Base-by-base conservation (phyloP, 495 filamentous ascomycete genomes). In the Parathielavia appendiculata region DNA sequence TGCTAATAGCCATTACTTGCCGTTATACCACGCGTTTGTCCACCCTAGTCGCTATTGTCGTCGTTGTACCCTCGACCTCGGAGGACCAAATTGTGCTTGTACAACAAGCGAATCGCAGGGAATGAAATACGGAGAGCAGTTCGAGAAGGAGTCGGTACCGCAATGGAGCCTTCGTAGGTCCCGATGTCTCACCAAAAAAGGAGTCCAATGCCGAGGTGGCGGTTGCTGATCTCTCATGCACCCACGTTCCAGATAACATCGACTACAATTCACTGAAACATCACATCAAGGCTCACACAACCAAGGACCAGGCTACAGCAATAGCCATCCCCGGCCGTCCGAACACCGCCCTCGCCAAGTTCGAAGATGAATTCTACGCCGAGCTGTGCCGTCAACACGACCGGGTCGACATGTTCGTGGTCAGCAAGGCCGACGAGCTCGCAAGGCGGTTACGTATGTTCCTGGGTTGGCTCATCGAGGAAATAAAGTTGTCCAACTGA, bases 111-210 rank as follows among this genome's bases (percentile, higher is more conserved):
- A 7, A 35, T 30, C 11, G 17, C n/a, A 14, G 61, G 65, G 60
- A 32, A 88, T 87, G 85, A 87, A 88, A 75, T 88, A 83, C 79
- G 85, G 85, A 11, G 76, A 86, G 52, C 83, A 80, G 46, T 76
- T 88, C 83, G 92, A 90, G 75, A 90, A 84, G n/a, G 88, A 95
- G 63, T 74, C 70, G 30, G 85, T 90, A 30, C 91, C 91, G 0
- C 90, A 92, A 71, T 96, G 91, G 91, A 83, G 92, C 67, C 85
- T 95, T 79, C 76, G 84, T 74, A 79, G 80, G 71, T 77, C 16
- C 13, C 22, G 10, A 9, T 14, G 43, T 9, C 85, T 30, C 19
- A 14, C 35, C 40, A 23, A 16, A 13, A 12, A 23, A 14, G 2
- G 10, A 47, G 7, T 9, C 45, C 16, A 40, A 20, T 45, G 46